Conservation (phyloP, 768 basidiomycete species). For the Cyclocybe cylindracea region DNA sequence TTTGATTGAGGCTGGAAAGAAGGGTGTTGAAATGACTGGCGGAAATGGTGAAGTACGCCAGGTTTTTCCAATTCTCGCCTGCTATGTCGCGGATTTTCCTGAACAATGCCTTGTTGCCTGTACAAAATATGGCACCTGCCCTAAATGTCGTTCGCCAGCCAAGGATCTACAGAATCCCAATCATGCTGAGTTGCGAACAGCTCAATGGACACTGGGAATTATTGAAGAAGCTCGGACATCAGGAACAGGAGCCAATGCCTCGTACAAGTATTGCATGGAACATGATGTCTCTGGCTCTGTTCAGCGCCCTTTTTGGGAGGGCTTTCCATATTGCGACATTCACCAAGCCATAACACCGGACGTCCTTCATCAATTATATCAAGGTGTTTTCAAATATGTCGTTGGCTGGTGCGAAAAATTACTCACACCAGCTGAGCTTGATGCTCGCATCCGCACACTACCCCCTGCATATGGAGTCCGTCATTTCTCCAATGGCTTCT, state of each 20-base stretch:
- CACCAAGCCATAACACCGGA: constrained; percentile 14
- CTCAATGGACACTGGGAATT: neutral
- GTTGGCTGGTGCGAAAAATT: constrained; percentile 6
- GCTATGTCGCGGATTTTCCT: too few species aligned
- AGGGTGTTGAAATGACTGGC: too few species aligned
- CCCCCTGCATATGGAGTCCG: constrained; percentile 28
- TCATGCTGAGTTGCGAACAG: neutral
- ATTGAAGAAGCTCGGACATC: constrained; percentile 2
- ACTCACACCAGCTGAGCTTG: constrained; percentile 7
- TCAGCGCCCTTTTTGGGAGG: constrained; percentile 13
- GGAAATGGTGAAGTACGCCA: too few species aligned
- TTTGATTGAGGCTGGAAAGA: too few species aligned
- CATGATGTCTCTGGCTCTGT: constrained; percentile 8
- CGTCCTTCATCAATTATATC: constrained; percentile 16
- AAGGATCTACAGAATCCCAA: constrained; percentile 2
- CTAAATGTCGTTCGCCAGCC: neutral
- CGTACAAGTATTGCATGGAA: constrained; percentile 5
- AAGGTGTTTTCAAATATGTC: constrained; percentile 16
- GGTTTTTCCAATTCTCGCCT: too few species aligned
- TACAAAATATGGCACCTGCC: too few species aligned
- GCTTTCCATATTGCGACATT: constrained; percentile 14
- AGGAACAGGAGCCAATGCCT: neutral
- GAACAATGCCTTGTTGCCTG: too few species aligned
- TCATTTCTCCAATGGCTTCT: too few species aligned
- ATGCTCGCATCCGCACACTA: constrained; percentile 28